Evolutionary conservation across 306 rosid genomes (phyloP), one percentile per base, ranked within the genome.

Genomic region (Ochetophila trinervis): DNA sequence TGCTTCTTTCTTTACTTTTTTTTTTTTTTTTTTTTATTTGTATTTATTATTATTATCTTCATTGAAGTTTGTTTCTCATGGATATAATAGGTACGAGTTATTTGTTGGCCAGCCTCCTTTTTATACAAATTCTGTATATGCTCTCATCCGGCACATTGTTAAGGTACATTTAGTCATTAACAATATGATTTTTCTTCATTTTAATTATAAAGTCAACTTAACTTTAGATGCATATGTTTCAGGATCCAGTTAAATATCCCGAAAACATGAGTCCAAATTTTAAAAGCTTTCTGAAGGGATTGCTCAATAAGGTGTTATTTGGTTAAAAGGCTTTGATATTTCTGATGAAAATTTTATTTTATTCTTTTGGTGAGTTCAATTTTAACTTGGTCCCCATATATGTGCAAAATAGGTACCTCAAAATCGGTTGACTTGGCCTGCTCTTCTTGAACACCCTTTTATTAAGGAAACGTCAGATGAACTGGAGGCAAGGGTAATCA

Each of bases 21-120:
- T 27, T 4, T 27, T 27, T 27, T 27, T 1, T 27, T 27, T 27
- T 27, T 27, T 1, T 27, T 27, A 27, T 27, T 27, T 27, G 2
- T 27, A 27, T 27, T 27, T 66, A 66, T 13, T 13, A 48, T 71
- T 60, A 48, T 59, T 66, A 51, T 60, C 37, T 69, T 65, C 68
- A 47, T 37, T 74, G 67, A 79, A 73, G 73, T 54, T 78, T 9
- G 13, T 53, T 75, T 65, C 58, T 72, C 42, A 48, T 78, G 76
- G 32, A 24, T 55, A 49, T 44, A 71, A 78, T 86, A 93, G 98
- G 83, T 93, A 93, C n/a, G 99, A 93, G 77, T 87, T 93, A 70
- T 93, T 76, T 84, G 99, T 90, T 72, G 99, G 99, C 65, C 99
- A 90, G 79, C 99, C 99, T 75, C 99, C 99, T 27, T 93, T 93